Base-by-base conservation (phyloP, 164 flowering plant species). In the Tetracentron sinense region DNA sequence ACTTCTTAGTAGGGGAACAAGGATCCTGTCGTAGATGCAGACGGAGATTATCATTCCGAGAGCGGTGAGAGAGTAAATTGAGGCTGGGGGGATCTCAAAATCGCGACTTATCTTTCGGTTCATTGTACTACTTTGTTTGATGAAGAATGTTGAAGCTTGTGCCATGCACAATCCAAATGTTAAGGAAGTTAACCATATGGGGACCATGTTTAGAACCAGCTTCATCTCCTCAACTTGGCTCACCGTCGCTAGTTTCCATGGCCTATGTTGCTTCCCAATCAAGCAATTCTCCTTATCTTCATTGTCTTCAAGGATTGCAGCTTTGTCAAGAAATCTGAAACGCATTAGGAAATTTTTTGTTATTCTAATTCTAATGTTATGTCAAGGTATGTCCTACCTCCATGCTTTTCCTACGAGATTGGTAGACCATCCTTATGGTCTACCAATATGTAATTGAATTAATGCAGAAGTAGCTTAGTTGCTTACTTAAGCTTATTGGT, bases 321-420 rank as follows among this genome's bases (percentile, higher is more conserved):
- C 98, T 64, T 83, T 94, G 79, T 94, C 97, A 21, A 94, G 77
- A 76, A 84, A 93, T 56, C 97, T 92, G 76, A 2, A 68, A 72
- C n/a, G n/a, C 31, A 25, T 50, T 20, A 33, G 8, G 8, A 8
- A 33, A 33, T 33, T 33, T 8, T 8, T 33, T 33, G 6, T 33
- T 33, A n/a, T n/a, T n/a, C n/a, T n/a, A n/a, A n/a, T n/a, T n/a
- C n/a, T n/a, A n/a, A n/a, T n/a, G n/a, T n/a, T n/a, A n/a, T n/a
- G n/a, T n/a, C n/a, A n/a, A n/a, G n/a, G n/a, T n/a, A n/a, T n/a
- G n/a, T n/a, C n/a, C n/a, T n/a, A n/a, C n/a, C n/a, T n/a, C n/a
- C n/a, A n/a, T n/a, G n/a, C n/a, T n/a, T n/a, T n/a, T n/a, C n/a
- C n/a, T n/a, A n/a, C n/a, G n/a, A n/a, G n/a, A n/a, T n/a, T n/a